A percentile compares a stretch with the other conserved stretches of the same genome.
Conservation (phyloP, 306 rosid genomes). For the Acacia crassicarpa region DNA sequence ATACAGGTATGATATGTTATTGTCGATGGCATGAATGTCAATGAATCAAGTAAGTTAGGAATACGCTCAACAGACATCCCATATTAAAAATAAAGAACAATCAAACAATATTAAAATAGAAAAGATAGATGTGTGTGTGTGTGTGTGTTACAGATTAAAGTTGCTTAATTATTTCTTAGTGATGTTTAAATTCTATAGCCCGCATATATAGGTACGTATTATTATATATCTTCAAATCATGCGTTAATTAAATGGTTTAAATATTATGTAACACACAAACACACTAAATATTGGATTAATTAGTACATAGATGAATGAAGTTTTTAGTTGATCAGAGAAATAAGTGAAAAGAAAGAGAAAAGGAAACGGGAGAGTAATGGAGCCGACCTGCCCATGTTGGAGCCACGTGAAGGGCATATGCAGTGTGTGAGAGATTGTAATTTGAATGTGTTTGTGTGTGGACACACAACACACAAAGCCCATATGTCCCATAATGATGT, state of each 20-base stretch:
- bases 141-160: no score
- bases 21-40: not conserved
- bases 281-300: no score
- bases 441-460: conserved; percentile 6
- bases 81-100: not conserved
- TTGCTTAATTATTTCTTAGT: not conserved
- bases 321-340: not conserved
- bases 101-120: not conserved
- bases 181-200: not conserved
- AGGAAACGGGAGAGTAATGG: not conserved
- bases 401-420: conserved; percentile 50
- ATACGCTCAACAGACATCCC: not conserved
- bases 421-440: conserved; percentile 19
- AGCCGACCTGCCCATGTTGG: conserved; percentile 51
- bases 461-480: conserved; percentile 21
- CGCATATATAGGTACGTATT: no score
- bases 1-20: not conserved
- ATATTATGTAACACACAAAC: not conserved
- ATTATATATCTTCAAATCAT: not conserved
- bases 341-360: not conserved
- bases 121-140: not conserved
- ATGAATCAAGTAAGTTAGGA: not conserved
- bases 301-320: not conserved
- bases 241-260: not conserved
- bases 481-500: conserved; percentile 34